Conservation (phyloP, 306 rosid species). For the Macrotyloma uniflorum region DNA sequence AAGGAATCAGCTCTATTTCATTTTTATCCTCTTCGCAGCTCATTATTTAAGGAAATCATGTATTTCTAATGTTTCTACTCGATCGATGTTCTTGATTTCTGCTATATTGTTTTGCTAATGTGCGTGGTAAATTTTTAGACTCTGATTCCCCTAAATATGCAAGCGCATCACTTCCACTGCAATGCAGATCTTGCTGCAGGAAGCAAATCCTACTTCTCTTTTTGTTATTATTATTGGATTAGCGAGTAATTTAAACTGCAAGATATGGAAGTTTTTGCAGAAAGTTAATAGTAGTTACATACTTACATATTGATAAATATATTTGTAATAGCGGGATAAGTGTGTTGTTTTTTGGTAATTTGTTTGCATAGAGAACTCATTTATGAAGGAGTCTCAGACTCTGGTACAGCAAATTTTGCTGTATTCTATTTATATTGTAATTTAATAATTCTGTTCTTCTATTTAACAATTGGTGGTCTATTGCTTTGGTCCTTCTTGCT, state of each 20-base stretch:
- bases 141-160: conserved; percentile 1
- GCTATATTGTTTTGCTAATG: background rate
- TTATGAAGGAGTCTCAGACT: background rate
- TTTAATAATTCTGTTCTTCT: background rate
- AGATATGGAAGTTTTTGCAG: background rate
- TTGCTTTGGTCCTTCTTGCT: background rate
- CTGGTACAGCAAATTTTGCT: background rate
- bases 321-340: background rate
- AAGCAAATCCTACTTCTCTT: background rate
- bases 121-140: background rate
- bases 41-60: background rate
- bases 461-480: background rate
- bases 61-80: background rate
- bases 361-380: background rate
- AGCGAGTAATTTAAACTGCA: background rate
- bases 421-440: background rate
- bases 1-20: background rate
- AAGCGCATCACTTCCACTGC: background rate
- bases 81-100: background rate
- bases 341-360: background rate
- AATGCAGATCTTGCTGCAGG: background rate
- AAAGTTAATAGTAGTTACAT: background rate
- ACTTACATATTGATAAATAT: background rate
- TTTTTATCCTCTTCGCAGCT: background rate
- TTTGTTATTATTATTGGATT: background rate